Evolutionary conservation across 345 rosid species (phyloP).

Genomic region (Populus euphratica): DNA sequence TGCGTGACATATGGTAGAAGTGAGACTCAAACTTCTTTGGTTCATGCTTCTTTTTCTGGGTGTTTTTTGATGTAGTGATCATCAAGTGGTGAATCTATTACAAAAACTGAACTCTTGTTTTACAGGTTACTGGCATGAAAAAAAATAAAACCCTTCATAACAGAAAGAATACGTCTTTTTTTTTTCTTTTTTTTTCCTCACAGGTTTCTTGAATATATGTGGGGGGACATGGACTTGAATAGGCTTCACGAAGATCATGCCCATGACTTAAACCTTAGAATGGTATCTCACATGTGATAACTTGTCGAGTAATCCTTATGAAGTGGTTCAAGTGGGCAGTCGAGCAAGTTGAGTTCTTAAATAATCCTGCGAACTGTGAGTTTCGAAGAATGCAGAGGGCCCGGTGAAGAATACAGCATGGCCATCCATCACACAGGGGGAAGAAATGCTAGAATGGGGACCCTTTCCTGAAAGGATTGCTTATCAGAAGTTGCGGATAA

Average conservation of each 20-base stretch:
- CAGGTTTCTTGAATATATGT: conserved; percentile 88
- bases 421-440: conserved; percentile 79
- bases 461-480: conserved; percentile 76
- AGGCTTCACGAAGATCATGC: conserved; percentile 58
- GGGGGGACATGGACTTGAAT: conserved; percentile 94
- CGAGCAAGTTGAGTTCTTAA: conserved; percentile 72
- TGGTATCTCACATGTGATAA: conserved; percentile 69
- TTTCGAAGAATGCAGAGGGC: conserved; percentile 76
- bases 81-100: background rate
- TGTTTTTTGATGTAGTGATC: background rate
- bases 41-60: background rate
- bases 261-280: conserved; percentile 74
- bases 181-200: background rate
- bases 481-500: conserved; percentile 76
- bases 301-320: conserved; percentile 87
- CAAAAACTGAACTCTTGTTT: background rate
- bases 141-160: background rate
- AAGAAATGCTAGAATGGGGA: conserved; percentile 79
- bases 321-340: conserved; percentile 99
- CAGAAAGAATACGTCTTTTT: background rate
- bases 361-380: conserved; percentile 74
- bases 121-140: background rate
- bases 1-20: background rate
- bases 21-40: background rate
- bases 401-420: conserved; percentile 81